Percentiles rank a stretch among this genome's conserved stretches.
These are phyloP conservation scores for Mucor sp. DNA, from an alignment of 371 early-diverging fungal genomes.

Conservation along the genomic window DNA sequence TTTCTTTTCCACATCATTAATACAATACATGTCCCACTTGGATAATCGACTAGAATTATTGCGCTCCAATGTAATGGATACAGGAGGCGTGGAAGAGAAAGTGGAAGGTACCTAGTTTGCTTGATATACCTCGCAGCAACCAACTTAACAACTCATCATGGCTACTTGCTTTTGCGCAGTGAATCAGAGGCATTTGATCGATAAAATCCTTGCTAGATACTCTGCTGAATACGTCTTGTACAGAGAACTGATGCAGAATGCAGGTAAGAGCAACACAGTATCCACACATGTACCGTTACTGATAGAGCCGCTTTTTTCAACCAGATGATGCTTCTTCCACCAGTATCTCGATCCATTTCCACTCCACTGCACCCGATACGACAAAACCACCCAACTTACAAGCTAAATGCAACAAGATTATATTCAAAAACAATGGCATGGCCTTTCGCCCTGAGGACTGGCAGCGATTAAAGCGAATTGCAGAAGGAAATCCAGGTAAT, in stretches of 20 bases:
- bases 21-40: background rate
- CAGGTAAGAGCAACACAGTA: constrained; percentile 25
- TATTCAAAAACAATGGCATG: constrained; percentile 86
- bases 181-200: constrained; percentile 91
- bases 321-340: constrained; percentile 68
- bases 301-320: no score
- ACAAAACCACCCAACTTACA: constrained; percentile 46
- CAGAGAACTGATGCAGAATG: constrained; percentile 75
- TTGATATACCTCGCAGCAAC: no score
- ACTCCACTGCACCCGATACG: constrained; percentile 41
- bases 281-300: no score
- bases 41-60: constrained; percentile 32
- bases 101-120: constrained; percentile 52
- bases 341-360: constrained; percentile 60
- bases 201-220: constrained; percentile 88
- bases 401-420: constrained; percentile 62
- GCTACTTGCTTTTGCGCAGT: constrained; percentile 39
- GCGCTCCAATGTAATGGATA: constrained; percentile 49
- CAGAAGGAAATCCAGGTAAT: constrained; percentile 88
- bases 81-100: constrained; percentile 57
- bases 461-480: constrained; percentile 82
- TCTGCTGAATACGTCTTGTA: constrained; percentile 80
- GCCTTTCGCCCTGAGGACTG: constrained; percentile 86
- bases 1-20: background rate
- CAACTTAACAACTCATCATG: no score